Percentiles rank a stretch among this genome's conserved stretches.
Conservation (phyloP, 1,139 yeast genomes). For the Suhomyces coccinellae region DNA sequence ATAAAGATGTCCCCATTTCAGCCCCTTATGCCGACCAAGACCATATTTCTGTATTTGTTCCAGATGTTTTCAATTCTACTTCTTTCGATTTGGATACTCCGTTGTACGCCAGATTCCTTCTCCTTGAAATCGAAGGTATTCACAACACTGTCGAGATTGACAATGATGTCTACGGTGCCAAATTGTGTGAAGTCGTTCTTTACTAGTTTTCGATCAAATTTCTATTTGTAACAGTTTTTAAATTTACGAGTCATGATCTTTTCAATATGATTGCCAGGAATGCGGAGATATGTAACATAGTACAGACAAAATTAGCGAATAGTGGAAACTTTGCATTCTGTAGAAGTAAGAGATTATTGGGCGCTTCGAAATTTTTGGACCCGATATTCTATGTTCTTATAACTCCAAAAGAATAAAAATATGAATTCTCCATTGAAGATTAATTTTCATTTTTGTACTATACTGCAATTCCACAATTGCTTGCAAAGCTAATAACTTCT, state of each 20-base stretch:
- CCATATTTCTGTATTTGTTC: conserved; percentile 35
- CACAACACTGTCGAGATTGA: conserved; percentile 39
- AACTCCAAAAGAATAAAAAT: too few relatives aligned
- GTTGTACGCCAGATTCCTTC: conserved; percentile 38
- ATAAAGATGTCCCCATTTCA: conserved; percentile 37
- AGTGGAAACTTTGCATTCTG: too few relatives aligned
- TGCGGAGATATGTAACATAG: too few relatives aligned
- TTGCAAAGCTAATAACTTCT: too few relatives aligned
- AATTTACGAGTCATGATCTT: not conserved
- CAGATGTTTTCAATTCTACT: conserved; percentile 50
- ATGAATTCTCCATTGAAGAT: too few relatives aligned
- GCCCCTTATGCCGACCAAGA: conserved; percentile 46
- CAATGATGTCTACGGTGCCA: conserved; percentile 49
- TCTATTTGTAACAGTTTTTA: not conserved
- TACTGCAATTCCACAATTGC: too few relatives aligned
- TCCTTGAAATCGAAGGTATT: conserved; percentile 53
- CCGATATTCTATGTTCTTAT: too few relatives aligned
- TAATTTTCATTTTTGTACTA: too few relatives aligned
- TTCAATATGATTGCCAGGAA: too few relatives aligned
- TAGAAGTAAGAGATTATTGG: too few relatives aligned
- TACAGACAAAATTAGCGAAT: too few relatives aligned
- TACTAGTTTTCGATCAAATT: conserved; percentile 12
- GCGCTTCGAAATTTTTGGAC: too few relatives aligned
- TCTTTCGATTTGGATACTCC: conserved; percentile 33
- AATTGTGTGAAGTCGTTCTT: conserved; percentile 54